These are phyloP conservation scores for Fusarium marasasianum DNA, from an alignment of 2,329 filamentous ascomycete species.

Conservation along the genomic window DNA sequence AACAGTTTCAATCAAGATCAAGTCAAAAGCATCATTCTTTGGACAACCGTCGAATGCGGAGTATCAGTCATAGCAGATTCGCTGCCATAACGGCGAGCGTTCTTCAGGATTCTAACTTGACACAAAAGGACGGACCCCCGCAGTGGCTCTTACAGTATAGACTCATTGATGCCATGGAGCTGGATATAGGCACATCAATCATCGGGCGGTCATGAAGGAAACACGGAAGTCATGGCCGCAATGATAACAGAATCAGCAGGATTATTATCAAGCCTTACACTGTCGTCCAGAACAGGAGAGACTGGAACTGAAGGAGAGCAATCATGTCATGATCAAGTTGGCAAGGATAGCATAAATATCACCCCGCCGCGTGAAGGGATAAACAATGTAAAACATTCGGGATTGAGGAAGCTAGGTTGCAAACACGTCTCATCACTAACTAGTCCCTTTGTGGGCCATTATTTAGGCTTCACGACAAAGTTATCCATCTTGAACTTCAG, in stretches of 20 bases:
- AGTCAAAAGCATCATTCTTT: constrained; percentile 7
- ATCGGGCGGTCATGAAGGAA: too few species aligned
- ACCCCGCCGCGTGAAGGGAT: background rate
- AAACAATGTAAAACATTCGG: background rate
- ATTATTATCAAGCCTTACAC: too few species aligned
- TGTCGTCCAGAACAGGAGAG: too few species aligned
- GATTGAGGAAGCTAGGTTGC: accelerated
- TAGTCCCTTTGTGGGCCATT: accelerated
- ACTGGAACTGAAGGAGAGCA: too few species aligned
- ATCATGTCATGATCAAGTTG: too few species aligned
- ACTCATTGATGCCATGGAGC: too few species aligned
- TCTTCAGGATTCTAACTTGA: background rate
- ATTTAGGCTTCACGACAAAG: background rate
- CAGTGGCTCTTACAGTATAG: too few species aligned
- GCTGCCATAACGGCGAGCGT: background rate
- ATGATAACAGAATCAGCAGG: too few species aligned
- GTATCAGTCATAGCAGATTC: background rate
- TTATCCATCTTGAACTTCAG: constrained; percentile 5
- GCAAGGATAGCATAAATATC: too few species aligned
- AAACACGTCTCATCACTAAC: background rate
- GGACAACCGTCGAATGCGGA: constrained; percentile 8
- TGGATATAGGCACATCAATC: too few species aligned
- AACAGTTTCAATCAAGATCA: background rate
- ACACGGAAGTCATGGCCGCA: too few species aligned
- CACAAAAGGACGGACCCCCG: too few species aligned